Evolutionary conservation across 768 basidiomycete genomes (phyloP), one percentile per base, ranked within the genome.

Genomic region (Russula griseocarnosa): DNA sequence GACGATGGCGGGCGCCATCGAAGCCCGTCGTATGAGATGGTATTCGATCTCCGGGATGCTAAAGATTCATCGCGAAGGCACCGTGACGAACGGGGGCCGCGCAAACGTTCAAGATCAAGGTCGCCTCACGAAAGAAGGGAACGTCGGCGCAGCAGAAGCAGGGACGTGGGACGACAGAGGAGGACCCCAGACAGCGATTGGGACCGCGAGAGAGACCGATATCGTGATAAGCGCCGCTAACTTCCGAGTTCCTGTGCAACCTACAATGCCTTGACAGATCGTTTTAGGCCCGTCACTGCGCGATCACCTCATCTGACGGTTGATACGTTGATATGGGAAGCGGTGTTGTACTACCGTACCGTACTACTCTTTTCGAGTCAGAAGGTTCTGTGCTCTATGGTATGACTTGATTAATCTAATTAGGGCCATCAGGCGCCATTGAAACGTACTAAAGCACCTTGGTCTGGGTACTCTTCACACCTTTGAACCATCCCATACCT

Each of bases 1-100:
- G 79, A 79, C 30, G 69, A 79, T 34, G 78, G 79, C 36, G 68
- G 73, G 26, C 68, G 64, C 18, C 69, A 69, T 8, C 65, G 72
- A 22, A 72, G 74, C 16, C 73, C 74, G 42, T 78, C 76, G 20
- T 92, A 94, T 71, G 85, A 83, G 24, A 86, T 94, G 88, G 89
- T 94, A 26, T 94, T 95, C 73, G 92, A 95, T 65, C 79, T 87
- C n/a, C 77, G 80, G 36, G 74, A 73, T 16, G 69, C 71, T 24
- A 26, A 58, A 18, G 18, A 24, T 7, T 58, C 65, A 34, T 30
- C 55, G 7, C 61, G 46, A 36, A 58, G 47, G 14, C 20, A 56
- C 32, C 59, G 55, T 32, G 59, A 65, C 22, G 59, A 56, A n/a
- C 74, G 72, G 26, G 66, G 67, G 10, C 68, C 70, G n/a, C 74